These are phyloP conservation scores for Oehlia diaphana DNA, from an alignment of 192 early-diverging fungal species.

Conservation along the genomic window DNA sequence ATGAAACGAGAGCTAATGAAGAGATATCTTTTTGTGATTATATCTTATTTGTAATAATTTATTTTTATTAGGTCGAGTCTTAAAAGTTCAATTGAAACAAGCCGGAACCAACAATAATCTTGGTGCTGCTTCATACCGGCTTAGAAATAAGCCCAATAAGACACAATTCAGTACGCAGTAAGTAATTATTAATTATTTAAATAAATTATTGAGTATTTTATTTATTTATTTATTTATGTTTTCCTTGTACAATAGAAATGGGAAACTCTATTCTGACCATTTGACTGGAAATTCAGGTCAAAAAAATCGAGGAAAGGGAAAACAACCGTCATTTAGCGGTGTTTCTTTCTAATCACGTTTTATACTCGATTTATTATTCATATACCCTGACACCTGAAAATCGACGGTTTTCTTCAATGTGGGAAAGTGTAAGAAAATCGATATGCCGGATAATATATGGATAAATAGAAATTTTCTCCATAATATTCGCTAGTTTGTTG, in stretches of 20 bases:
- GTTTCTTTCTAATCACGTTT: not conserved
- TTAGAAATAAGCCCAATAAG: constrained; percentile 18
- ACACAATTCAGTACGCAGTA: constrained; percentile 13
- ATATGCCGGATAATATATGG: not conserved
- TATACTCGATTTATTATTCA: not conserved
- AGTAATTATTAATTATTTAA: not conserved
- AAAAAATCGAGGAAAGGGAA: constrained; percentile 19
- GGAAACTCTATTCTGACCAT: constrained; percentile 39
- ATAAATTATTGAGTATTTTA: not conserved
- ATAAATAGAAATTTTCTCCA: not conserved
- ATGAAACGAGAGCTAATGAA: not conserved
- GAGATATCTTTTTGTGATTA: not conserved
- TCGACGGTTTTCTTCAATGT: not conserved
- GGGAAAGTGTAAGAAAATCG: not conserved
- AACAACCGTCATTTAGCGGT: constrained; percentile 15
- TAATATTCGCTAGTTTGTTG: not conserved
- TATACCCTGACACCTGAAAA: not conserved
- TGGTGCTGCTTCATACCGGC: constrained; percentile 18
- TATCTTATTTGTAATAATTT: not conserved
- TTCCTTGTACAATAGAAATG: constrained; percentile 12
- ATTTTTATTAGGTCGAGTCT: constrained; percentile 34
- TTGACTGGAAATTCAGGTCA: not conserved
- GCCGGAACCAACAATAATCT: constrained; percentile 1
- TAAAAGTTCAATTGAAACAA: constrained; percentile 38
- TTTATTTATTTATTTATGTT: not conserved